phyloP scores from a whole-genome alignment of 2,329 filamentous ascomycete species.

The Rhynchosporium graminicola region DNA sequence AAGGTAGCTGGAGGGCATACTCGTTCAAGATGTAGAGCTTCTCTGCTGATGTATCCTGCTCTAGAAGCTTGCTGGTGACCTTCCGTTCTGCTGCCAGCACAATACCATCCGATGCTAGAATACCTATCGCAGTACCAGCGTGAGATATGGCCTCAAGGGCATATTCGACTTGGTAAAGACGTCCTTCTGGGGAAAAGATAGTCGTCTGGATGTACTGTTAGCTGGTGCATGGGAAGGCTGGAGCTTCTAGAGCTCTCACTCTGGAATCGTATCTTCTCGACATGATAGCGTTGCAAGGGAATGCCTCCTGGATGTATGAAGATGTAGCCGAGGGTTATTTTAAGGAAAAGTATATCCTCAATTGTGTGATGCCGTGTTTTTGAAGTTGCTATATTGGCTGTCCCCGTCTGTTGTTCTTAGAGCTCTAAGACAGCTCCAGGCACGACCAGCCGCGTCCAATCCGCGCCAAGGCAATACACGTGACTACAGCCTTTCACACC shows the following conservation, averaged over 20 bases:
- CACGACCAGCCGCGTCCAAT: slow-evolving; percentile 33
- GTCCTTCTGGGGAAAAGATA: slow-evolving; percentile 99
- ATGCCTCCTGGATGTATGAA: background rate
- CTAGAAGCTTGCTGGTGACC: slow-evolving; percentile 97
- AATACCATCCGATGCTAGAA: slow-evolving; percentile 96
- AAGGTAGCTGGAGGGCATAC: slow-evolving; percentile 53
- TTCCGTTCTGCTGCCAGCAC: slow-evolving; percentile 97
- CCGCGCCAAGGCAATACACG: slow-evolving; percentile 2
- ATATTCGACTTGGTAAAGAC: slow-evolving; percentile 99
- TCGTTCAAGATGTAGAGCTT: slow-evolving; percentile 99
- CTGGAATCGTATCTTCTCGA: slow-evolving; percentile 97
- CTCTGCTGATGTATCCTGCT: slow-evolving; percentile 99
- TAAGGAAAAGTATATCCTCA: slow-evolving; percentile 18
- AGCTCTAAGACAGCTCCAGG: slow-evolving; percentile 35
- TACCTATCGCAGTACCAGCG: slow-evolving; percentile 93
- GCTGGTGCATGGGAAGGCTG: slow-evolving; percentile 30
- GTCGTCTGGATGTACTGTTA: slow-evolving; percentile 68
- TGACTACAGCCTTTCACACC: slow-evolving; percentile 4
- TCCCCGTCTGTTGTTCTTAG: background rate
- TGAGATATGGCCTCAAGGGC: slow-evolving; percentile 98
- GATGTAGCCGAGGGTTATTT: background rate
- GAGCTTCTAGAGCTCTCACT: slow-evolving; percentile 57
- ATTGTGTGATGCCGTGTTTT: slow-evolving; percentile 22
- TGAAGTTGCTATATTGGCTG: slow-evolving; percentile 6
- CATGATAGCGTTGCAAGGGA: slow-evolving; percentile 55